Conservation (phyloP, 345 rosid species). For the Rhizophora apiculata region DNA sequence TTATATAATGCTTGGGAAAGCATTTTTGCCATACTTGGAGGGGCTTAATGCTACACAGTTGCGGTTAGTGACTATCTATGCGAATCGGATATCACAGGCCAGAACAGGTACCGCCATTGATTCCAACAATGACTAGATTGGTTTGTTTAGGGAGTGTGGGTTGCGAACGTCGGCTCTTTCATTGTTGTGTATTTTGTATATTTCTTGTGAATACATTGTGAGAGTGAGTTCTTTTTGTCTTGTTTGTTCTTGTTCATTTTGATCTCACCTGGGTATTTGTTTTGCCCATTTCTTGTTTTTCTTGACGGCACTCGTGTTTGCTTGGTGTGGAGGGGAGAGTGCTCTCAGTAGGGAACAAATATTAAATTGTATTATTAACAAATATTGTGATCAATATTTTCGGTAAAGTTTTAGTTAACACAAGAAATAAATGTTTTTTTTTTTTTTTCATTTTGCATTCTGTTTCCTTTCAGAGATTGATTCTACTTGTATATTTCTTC, state of each 20-base stretch:
- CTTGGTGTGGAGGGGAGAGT: constrained; percentile 28
- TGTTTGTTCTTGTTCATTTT: background rate
- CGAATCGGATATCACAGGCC: constrained; percentile 96
- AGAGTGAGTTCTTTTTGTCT: constrained; percentile 14
- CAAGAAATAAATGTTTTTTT: no score
- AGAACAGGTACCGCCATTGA: constrained; percentile 73
- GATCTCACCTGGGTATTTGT: background rate
- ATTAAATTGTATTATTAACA: constrained; percentile 19
- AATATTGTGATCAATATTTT: constrained; percentile 35
- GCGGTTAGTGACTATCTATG: constrained; percentile 89
- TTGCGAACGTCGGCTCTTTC: constrained; percentile 24
- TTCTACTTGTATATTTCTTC: no score
- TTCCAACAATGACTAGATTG: constrained; percentile 33
- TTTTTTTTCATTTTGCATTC: no score
- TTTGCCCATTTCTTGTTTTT: background rate
- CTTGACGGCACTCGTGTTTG: constrained; percentile 8
- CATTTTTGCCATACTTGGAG: constrained; percentile 90
- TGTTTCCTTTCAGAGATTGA: no score
- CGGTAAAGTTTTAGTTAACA: background rate
- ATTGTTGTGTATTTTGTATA: constrained; percentile 48
- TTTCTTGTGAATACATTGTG: constrained; percentile 46
- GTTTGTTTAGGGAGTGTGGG: constrained; percentile 19
- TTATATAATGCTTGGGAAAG: constrained; percentile 95
- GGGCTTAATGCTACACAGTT: constrained; percentile 87
- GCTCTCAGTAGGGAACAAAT: constrained; percentile 16